phyloP scores from a whole-genome alignment of 2,329 filamentous ascomycete genomes.

The Ophiostoma angusticollis region DNA sequence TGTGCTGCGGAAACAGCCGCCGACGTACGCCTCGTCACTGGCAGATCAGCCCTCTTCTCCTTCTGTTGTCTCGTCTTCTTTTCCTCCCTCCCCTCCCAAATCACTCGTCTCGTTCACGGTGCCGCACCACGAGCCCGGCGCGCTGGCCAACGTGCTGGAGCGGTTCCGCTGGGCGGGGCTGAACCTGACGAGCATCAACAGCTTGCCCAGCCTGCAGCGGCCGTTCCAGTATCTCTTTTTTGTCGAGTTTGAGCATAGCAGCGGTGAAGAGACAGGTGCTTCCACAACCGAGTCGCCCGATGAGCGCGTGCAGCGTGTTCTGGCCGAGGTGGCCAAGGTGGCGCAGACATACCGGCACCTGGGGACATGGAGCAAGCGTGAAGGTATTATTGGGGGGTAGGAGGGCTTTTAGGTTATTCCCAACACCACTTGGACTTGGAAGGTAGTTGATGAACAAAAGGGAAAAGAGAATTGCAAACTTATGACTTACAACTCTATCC shows the following conservation, averaged over 20 bases:
- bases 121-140: conserved; percentile 63
- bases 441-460: not conserved
- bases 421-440: too few species aligned
- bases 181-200: conserved; percentile 85
- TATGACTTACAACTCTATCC: too few species aligned
- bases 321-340: conserved; percentile 43
- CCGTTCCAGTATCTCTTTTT: conserved; percentile 94
- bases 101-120: conserved; percentile 75
- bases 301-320: conserved; percentile 45
- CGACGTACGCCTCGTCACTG: not conserved
- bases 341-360: conserved; percentile 55
- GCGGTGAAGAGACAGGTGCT: conserved; percentile 22
- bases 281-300: conserved; percentile 29
- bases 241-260: conserved; percentile 79
- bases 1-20: conserved; percentile 34
- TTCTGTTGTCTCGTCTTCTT: not conserved
- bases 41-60: not conserved
- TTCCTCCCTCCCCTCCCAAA: conserved; percentile 45
- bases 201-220: conserved; percentile 58
- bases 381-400: too few species aligned
- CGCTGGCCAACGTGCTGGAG: conserved; percentile 65
- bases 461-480: too few species aligned
- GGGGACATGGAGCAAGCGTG: conserved; percentile 50
- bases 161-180: conserved; percentile 62
- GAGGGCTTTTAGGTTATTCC: too few species aligned